Evolutionary conservation across 2,329 filamentous ascomycete species (phyloP), one percentile per base, ranked within the genome.

Genomic region (Leptographium lundbergii): DNA sequence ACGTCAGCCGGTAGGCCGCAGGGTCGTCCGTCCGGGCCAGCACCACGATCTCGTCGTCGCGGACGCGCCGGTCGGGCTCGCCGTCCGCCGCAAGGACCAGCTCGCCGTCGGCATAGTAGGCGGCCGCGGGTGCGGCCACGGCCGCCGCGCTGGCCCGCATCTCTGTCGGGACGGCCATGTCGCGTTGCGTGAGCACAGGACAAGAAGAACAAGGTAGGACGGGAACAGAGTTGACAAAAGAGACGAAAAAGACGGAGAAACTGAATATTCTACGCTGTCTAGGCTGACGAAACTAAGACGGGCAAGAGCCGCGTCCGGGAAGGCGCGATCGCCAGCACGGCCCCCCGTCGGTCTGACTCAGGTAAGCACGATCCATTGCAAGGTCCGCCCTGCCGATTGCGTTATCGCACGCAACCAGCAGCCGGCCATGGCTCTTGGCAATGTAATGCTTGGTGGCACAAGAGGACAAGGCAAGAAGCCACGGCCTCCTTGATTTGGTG

Each of bases 1-100:
- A 50, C 1, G 7, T 50, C 6, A 57, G 39, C 17, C 54, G 36
- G 51, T 42, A 48, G 17, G 17, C 13, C 2, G 42, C 42, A 19
- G 42, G 7, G 42, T 19, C 42, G 11, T 17, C 32, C 36, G 13
- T 6, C 36, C 13, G 2, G 2, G 14, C 14, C 13, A 17, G 17
- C 36, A 17, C 36, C 47, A 71, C 36, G 19, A 71, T 66, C 39
- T 67, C 61, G 10, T 66, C 61, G 0, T 64, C 60, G 14, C 54
- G 60, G 32, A 67, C 50, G 4, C 29, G 19, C 39, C 22, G 24
- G 25, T 17, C 24, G 17, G 36, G 22, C 17, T 10, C 24, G 6
- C 25, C 47, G 19, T 17, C 57, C 9, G 42, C 3, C 25, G 13
- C 4, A 29, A 61, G 17, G 56, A 56, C 29, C 5, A 66, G 60